A percentile compares a stretch with the other conserved stretches of the same genome.
These are phyloP conservation scores for Malus hybrid DNA, from an alignment of 331 rosid genomes.

Conservation along the genomic window DNA sequence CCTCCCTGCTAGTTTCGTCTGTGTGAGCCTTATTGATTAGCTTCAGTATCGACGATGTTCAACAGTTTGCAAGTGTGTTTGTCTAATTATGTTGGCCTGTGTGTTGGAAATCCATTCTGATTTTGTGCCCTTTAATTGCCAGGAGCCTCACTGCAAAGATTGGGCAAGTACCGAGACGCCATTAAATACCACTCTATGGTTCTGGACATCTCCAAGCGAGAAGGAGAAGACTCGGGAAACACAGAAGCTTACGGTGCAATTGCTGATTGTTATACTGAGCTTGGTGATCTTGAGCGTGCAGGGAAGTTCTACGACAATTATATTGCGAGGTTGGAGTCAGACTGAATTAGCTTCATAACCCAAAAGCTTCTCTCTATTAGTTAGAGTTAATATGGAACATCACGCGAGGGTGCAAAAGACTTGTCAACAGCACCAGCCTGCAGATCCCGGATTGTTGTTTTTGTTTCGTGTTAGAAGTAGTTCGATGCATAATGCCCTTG, in stretches of 20 bases:
- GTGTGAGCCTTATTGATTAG: neutral
- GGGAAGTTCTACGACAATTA: conserved; percentile 69
- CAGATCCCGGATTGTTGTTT: too few relatives aligned
- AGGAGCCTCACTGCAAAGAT: conserved; percentile 96
- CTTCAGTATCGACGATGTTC: neutral
- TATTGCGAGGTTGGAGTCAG: conserved; percentile 74
- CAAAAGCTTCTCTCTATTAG: neutral
- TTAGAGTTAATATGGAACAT: neutral
- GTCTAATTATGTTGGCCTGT: neutral
- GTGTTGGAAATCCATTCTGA: neutral
- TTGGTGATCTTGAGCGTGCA: conserved; percentile 92
- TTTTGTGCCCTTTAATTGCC: neutral
- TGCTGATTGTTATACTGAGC: conserved; percentile 95
- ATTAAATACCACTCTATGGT: conserved; percentile 80
- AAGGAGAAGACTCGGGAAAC: conserved; percentile 81
- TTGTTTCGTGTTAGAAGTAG: too few relatives aligned
- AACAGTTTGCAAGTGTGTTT: neutral
- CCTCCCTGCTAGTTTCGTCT: too few relatives aligned
- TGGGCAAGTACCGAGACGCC: conserved; percentile 75
- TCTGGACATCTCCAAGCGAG: conserved; percentile 69
- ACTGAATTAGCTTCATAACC: conserved; percentile 22
- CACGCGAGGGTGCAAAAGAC: too few relatives aligned
- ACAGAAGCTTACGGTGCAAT: conserved; percentile 96
- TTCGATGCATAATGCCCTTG: too few relatives aligned
- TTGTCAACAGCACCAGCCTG: too few relatives aligned